These are phyloP conservation scores for Septoria linicola DNA, from an alignment of 2,329 filamentous ascomycete species.

Conservation along the genomic window DNA sequence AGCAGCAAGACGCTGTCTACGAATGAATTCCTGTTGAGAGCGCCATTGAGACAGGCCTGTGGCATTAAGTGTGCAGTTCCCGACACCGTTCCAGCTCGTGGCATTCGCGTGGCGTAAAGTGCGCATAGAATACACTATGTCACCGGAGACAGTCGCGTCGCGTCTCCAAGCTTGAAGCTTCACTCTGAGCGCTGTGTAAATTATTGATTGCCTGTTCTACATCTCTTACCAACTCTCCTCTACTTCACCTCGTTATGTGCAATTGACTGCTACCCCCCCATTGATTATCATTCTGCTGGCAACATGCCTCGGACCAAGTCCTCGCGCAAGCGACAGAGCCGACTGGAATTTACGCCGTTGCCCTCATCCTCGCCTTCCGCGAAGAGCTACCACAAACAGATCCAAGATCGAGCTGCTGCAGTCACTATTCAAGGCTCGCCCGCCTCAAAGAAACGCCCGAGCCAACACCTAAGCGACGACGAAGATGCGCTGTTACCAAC, in stretches of 20 bases:
- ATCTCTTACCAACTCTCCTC: too few species aligned
- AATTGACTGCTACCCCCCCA: neutral
- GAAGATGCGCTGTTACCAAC: conserved; percentile 18
- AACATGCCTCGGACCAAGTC: conserved; percentile 20
- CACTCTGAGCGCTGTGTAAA: too few species aligned
- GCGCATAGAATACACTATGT: too few species aligned
- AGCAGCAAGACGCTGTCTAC: too few species aligned
- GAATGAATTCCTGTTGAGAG: too few species aligned
- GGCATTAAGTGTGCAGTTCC: too few species aligned
- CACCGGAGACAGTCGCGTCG: too few species aligned
- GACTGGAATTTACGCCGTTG: conserved; percentile 46
- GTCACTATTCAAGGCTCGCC: conserved; percentile 36
- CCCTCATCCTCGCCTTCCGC: conserved; percentile 43
- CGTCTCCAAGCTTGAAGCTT: too few species aligned
- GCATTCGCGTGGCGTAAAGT: too few species aligned
- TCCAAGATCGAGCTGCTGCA: conserved; percentile 38
- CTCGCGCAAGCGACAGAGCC: conserved; percentile 41
- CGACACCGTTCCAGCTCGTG: too few species aligned
- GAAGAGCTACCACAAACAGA: conserved; percentile 35
- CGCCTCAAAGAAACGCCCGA: conserved; percentile 31
- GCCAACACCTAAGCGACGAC: conserved; percentile 20
- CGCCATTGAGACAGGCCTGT: too few species aligned
- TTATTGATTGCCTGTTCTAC: too few species aligned
- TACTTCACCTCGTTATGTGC: neutral
- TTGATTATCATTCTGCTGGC: neutral